phyloP scores from a whole-genome alignment of 495 filamentous ascomycete species.

The Penicillium simplicissimum region DNA sequence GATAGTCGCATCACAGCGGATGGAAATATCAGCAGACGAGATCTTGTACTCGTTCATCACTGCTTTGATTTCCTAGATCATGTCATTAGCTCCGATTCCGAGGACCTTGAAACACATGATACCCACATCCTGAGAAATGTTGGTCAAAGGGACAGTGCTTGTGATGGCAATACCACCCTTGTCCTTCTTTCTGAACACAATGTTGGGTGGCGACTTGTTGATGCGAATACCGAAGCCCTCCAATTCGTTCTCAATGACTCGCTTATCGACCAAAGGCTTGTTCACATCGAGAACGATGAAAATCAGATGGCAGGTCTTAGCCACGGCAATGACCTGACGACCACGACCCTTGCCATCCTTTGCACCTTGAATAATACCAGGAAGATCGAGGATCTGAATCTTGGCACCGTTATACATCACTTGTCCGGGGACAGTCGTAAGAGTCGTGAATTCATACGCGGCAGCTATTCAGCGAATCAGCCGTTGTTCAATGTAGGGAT shows the following conservation, averaged over 20 bases:
- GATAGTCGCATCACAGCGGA: conserved; percentile 91
- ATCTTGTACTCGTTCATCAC: conserved; percentile 98
- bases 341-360: conserved; percentile 98
- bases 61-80: conserved; percentile 80
- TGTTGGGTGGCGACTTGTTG: conserved; percentile 96
- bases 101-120: conserved; percentile 1
- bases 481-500: neutral
- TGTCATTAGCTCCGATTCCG: conserved; percentile 1
- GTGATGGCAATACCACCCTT: conserved; percentile 96
- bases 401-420: conserved; percentile 96
- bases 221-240: conserved; percentile 98
- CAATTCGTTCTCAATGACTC: conserved; percentile 93
- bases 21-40: conserved; percentile 94
- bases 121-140: conserved; percentile 82
- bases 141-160: conserved; percentile 84
- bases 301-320: conserved; percentile 97
- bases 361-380: conserved; percentile 97
- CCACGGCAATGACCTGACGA: conserved; percentile 97
- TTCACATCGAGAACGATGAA: conserved; percentile 99
- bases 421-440: conserved; percentile 96
- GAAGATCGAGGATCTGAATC: conserved; percentile 97
- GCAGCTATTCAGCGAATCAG: conserved; percentile 57
- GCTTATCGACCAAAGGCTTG: conserved; percentile 96
- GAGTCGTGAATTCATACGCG: conserved; percentile 97
- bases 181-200: conserved; percentile 98